These are phyloP conservation scores for Russula ochroleuca DNA, from an alignment of 768 basidiomycete genomes.

Conservation along the genomic window DNA sequence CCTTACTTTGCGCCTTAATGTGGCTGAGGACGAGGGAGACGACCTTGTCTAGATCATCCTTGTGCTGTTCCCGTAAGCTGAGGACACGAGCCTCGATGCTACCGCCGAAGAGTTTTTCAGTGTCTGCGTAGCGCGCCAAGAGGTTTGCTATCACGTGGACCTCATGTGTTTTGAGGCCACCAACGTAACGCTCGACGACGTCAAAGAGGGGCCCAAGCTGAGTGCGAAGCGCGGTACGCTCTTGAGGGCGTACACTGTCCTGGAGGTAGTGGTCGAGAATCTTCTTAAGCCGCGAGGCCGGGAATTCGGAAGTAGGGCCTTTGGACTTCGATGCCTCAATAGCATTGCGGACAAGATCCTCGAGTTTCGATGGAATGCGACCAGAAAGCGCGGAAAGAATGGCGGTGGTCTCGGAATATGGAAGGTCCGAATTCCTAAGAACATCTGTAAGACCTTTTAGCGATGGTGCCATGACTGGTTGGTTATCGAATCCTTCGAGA, in stretches of 20 bases:
- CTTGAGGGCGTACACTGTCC: conserved; percentile 74
- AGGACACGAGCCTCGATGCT: conserved; percentile 92
- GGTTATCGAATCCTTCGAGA: conserved; percentile 95
- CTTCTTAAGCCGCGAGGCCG: conserved; percentile 80
- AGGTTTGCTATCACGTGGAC: conserved; percentile 70
- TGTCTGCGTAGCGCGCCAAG: conserved; percentile 73
- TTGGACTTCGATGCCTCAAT: conserved; percentile 76
- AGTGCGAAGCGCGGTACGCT: conserved; percentile 72
- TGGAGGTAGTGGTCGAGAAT: conserved; percentile 80
- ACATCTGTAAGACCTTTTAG: conserved; percentile 83
- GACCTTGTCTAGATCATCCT: conserved; percentile 87
- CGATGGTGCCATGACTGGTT: conserved; percentile 80
- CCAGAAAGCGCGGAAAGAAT: conserved; percentile 87
- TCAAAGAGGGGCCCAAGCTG: conserved; percentile 68
- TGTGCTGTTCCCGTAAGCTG: conserved; percentile 84
- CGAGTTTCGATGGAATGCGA: conserved; percentile 88
- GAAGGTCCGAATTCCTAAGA: conserved; percentile 80
- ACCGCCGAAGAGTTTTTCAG: conserved; percentile 90
- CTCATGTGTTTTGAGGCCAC: conserved; percentile 86
- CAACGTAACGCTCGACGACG: conserved; percentile 72
- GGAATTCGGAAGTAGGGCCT: conserved; percentile 79
- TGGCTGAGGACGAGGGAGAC: conserved; percentile 87
- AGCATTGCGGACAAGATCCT: conserved; percentile 73
- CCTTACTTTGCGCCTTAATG: conserved; percentile 91
- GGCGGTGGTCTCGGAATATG: conserved; percentile 78